Percentiles rank a stretch among this genome's conserved stretches.
Conservation (phyloP, 108 stramenopile genomes). For the Hondaea fermentalgiana region DNA sequence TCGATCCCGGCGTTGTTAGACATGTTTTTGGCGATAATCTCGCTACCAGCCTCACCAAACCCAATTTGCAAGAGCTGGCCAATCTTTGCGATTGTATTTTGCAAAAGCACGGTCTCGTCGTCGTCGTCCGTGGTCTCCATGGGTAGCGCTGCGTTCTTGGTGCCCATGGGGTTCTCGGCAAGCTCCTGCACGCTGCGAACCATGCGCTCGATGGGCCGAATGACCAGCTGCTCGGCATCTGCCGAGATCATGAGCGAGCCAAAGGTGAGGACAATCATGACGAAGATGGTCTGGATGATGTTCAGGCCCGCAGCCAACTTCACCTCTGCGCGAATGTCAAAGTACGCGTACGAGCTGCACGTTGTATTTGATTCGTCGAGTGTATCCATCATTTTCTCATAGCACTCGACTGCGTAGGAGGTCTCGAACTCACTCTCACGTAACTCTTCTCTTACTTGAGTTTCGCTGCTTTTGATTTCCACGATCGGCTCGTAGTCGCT, state of each 20-base stretch:
- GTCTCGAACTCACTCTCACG: background rate
- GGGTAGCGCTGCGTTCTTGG: background rate
- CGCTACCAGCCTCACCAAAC: constrained; percentile 92
- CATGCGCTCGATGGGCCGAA: constrained; percentile 66
- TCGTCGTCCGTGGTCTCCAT: background rate
- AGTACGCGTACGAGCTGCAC: constrained; percentile 41
- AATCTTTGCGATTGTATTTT: constrained; percentile 79
- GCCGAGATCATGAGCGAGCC: constrained; percentile 50
- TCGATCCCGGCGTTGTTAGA: constrained; percentile 61
- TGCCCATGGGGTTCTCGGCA: constrained; percentile 50
- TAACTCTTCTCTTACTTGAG: background rate
- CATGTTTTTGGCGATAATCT: constrained; percentile 88
- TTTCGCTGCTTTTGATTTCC: background rate
- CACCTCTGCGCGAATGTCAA: constrained; percentile 36
- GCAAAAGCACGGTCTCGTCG: constrained; percentile 78
- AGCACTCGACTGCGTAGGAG: constrained; percentile 25
- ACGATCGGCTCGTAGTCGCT: background rate
- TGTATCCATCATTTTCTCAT: background rate
- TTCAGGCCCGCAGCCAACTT: constrained; percentile 37
- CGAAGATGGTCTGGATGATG: constrained; percentile 53
- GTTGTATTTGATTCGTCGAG: background rate
- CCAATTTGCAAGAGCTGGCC: constrained; percentile 82
- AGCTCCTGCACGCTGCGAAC: constrained; percentile 51
- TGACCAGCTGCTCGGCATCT: constrained; percentile 61
- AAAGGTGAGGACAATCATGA: constrained; percentile 50